Base-by-base conservation (phyloP, 2,329 filamentous ascomycete genomes). In the Neofusicoccum sp. region DNA sequence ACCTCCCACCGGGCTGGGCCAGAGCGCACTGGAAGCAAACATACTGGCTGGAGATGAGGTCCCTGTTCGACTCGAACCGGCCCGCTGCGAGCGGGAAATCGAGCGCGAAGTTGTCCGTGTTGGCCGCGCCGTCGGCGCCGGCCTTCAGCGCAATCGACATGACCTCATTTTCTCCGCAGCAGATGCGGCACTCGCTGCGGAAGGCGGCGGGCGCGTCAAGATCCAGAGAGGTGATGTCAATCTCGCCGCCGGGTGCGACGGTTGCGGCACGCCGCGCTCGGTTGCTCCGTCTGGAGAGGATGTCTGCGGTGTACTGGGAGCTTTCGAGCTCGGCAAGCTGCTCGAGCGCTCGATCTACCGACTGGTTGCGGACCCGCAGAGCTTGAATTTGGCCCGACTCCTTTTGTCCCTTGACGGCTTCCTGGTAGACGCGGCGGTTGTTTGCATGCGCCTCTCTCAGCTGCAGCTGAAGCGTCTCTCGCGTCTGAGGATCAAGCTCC, bases 1-100 rank as follows among this genome's bases (percentile, higher is more conserved):
- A 75, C 50, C 60, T 66, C 6, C 68, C 67, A 6, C 44, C 56
- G 14, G 67, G 67, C 7, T 62, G 62, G 12, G 71, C 64, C 3
- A 73, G 65, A 7, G 71, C 71, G 60, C 74, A 76, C 58, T 75
- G 74, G 63, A 76, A 75, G 65, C 73, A 75, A 2, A 74, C 66
- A 39, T 70, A 68, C 66, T 75, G 73, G 54, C 71, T 74, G 14
- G 72, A 75, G 11, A 75, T 56, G 8, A 71, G 62, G 28, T 72
- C 64, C 5, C 69, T 62, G 34, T 72, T 73, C n/a, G 67, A 67
- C 9, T 50, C 11, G 12, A 68, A 71, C 9, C 64, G 60, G 58
- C 71, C 73, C 28, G 72, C 73, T 16, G 73, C 73, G 6, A 74
- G 69, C 4, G 73, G 72, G 36, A 73, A 74, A 58, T 75, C 71